Evolutionary conservation across 441 rosid species (phyloP).

Genomic region (Mallotus japonicus): DNA sequence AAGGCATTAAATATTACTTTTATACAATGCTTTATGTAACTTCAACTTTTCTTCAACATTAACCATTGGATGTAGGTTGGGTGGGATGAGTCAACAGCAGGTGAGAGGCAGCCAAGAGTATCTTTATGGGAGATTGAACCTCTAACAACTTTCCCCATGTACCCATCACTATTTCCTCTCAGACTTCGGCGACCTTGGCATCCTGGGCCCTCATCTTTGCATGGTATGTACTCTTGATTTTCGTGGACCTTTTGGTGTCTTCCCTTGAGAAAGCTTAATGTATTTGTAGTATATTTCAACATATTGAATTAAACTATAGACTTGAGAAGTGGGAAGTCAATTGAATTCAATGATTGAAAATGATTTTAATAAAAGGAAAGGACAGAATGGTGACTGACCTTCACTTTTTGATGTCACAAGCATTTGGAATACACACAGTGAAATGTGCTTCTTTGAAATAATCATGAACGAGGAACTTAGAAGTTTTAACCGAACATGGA

Average conservation of each 20-base stretch:
- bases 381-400: background rate
- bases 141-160: conserved; percentile 91
- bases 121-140: conserved; percentile 98
- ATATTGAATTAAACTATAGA: background rate
- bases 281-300: background rate
- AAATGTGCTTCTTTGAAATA: background rate
- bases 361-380: background rate
- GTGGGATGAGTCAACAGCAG: conserved; percentile 98
- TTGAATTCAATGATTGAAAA: background rate
- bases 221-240: conserved; percentile 24
- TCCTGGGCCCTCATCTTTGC: conserved; percentile 29
- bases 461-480: background rate
- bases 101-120: conserved; percentile 92
- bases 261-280: background rate
- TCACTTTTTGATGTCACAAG: no score
- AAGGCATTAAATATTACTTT: background rate
- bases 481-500: background rate
- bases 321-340: background rate
- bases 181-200: conserved; percentile 72
- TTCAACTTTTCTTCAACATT: background rate
- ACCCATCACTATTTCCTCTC: conserved; percentile 84
- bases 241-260: background rate
- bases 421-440: no score
- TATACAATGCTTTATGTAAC: background rate
- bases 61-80: conserved; percentile 59